These are phyloP conservation scores for Camelina laxa DNA, from an alignment of 345 rosid species.

Conservation along the genomic window DNA sequence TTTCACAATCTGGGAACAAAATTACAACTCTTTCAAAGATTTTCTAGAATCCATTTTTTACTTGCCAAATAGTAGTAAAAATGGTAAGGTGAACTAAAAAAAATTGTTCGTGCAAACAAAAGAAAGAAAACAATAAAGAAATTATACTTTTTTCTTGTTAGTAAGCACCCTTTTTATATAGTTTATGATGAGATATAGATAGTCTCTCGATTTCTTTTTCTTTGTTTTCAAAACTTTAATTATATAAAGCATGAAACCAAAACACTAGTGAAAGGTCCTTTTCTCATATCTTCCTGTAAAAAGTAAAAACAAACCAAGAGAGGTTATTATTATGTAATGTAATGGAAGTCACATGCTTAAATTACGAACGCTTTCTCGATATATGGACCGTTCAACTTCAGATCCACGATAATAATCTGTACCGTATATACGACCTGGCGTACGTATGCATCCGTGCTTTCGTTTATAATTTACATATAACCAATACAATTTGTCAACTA, in stretches of 20 bases:
- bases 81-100: background rate
- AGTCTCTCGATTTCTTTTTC: background rate
- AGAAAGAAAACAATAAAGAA: background rate
- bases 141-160: background rate
- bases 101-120: background rate
- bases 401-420: background rate
- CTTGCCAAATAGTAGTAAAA: background rate
- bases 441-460: constrained; percentile 5
- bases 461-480: background rate
- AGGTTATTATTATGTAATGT: constrained; percentile 2
- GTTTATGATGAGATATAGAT: background rate
- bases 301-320: background rate
- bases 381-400: constrained; percentile 31
- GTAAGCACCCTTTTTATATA: background rate
- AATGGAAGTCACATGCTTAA: constrained; percentile 37
- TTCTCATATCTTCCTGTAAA: constrained; percentile 15
- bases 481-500: background rate
- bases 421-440: background rate
- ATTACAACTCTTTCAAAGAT: background rate
- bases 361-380: constrained; percentile 21
- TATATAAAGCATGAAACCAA: background rate
- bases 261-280: constrained; percentile 29
- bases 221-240: background rate
- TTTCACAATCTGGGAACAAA: background rate
- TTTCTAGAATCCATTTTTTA: background rate